These are phyloP conservation scores for Amyloporia xantha DNA, from an alignment of 768 basidiomycete genomes.

Conservation along the genomic window DNA sequence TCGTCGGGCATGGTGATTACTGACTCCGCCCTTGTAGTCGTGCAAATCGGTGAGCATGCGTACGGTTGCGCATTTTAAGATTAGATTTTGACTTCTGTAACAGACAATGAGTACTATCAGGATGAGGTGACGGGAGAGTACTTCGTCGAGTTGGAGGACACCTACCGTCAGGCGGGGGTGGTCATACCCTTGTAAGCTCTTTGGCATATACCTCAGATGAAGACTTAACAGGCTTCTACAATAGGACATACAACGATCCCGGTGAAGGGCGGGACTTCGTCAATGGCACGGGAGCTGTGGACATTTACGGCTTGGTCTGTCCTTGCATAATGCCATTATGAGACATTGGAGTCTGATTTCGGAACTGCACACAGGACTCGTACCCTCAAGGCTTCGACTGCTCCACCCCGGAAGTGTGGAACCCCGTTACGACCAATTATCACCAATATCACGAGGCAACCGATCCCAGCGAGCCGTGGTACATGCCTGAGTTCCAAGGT, in stretches of 20 bases:
- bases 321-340: background rate
- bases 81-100: slow-evolving; percentile 32
- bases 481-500: slow-evolving; percentile 49
- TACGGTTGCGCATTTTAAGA: too few species aligned
- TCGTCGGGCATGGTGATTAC: background rate
- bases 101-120: slow-evolving; percentile 75
- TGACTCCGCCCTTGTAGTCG: slow-evolving; percentile 27
- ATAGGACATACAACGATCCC: slow-evolving; percentile 25
- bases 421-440: slow-evolving; percentile 55
- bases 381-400: slow-evolving; percentile 83
- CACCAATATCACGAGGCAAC: slow-evolving; percentile 50
- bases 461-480: slow-evolving; percentile 53
- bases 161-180: slow-evolving; percentile 35
- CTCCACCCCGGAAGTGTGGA: slow-evolving; percentile 64
- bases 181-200: slow-evolving; percentile 10
- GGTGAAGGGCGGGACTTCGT: slow-evolving; percentile 21
- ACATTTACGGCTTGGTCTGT: slow-evolving; percentile 24
- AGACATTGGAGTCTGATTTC: too few species aligned
- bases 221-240: background rate
- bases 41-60: slow-evolving; percentile 50
- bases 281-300: slow-evolving; percentile 25
- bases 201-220: background rate
- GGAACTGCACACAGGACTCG: too few species aligned
- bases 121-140: slow-evolving; percentile 25
- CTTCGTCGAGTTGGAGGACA: slow-evolving; percentile 18